phyloP scores from a whole-genome alignment of 441 rosid species.

The Jatropha podagrica region DNA sequence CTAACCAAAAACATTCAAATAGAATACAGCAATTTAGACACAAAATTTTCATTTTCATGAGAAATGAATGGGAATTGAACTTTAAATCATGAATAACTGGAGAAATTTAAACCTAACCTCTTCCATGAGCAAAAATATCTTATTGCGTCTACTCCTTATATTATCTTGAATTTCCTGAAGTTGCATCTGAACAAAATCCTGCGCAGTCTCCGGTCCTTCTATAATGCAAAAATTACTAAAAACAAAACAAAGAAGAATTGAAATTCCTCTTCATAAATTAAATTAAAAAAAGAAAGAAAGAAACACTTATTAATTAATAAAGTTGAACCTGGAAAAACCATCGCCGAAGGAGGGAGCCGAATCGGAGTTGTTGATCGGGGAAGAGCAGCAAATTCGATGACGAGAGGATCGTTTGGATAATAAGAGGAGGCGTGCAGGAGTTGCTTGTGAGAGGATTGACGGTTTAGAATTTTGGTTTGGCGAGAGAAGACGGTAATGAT shows the following conservation, averaged over 20 bases:
- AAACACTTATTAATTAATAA: neutral
- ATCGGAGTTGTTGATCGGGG: conserved; percentile 36
- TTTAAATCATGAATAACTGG: neutral
- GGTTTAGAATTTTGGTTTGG: conserved; percentile 10
- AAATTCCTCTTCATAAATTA: neutral
- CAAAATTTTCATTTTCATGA: neutral
- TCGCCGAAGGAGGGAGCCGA: conserved; percentile 47
- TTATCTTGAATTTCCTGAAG: conserved; percentile 75
- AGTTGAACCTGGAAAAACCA: conserved; percentile 42
- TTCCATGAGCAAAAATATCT: conserved; percentile 96
- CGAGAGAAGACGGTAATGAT: conserved; percentile 13
- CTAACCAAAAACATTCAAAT: conserved; percentile 23
- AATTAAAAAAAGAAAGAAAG: neutral
- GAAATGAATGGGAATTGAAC: neutral
- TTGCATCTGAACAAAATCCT: conserved; percentile 90
- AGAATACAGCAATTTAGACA: neutral
- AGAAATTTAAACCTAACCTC: conserved; percentile 68
- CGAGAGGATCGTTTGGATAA: conserved; percentile 18
- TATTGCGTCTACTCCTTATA: conserved; percentile 84
- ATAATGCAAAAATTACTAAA: conserved; percentile 84
- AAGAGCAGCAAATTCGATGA: conserved; percentile 32
- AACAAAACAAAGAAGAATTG: neutral
- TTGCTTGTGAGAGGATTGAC: conserved; percentile 20
- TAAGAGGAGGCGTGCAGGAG: conserved; percentile 19
- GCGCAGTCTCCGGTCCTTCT: conserved; percentile 88